Evolutionary conservation across 495 filamentous ascomycete species (phyloP).

Genomic region (Aspergillus saccharolyticus): DNA sequence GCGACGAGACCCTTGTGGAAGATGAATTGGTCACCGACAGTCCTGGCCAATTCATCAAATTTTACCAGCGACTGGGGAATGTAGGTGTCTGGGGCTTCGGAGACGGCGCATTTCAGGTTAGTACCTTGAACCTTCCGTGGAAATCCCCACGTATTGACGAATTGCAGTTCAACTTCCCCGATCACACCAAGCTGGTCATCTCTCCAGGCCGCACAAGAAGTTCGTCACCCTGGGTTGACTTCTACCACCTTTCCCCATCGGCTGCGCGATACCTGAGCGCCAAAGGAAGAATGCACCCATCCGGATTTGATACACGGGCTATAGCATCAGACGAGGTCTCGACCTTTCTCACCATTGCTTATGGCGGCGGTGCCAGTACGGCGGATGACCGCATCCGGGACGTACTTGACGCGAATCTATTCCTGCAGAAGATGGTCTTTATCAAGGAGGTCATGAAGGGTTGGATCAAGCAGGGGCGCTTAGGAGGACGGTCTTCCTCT

Average conservation of each 20-base stretch:
- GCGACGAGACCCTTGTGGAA: conserved; percentile 33
- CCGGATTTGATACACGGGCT: conserved; percentile 43
- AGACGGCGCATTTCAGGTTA: conserved; percentile 79
- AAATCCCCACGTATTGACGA: conserved; percentile 6
- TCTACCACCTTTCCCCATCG: conserved; percentile 71
- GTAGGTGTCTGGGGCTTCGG: conserved; percentile 85
- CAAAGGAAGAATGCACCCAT: conserved; percentile 55
- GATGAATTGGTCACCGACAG: conserved; percentile 27
- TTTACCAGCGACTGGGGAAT: conserved; percentile 84
- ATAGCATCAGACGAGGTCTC: conserved; percentile 57
- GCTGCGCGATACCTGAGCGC: conserved; percentile 58
- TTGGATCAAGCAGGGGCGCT: conserved; percentile 66
- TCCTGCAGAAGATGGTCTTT: conserved; percentile 74
- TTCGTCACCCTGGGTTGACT: conserved; percentile 63
- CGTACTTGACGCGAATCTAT: conserved; percentile 71
- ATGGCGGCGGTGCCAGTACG: conserved; percentile 42
- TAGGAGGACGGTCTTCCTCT: conserved; percentile 46
- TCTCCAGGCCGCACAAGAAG: conserved; percentile 59
- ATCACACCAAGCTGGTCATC: conserved; percentile 90
- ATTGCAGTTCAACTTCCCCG: conserved; percentile 85
- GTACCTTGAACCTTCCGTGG: conserved; percentile 16
- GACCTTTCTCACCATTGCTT: conserved; percentile 58
- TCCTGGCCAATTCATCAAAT: conserved; percentile 65
- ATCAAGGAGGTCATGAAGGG: conserved; percentile 62
- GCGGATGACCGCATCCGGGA: conserved; percentile 53